phyloP scores from a whole-genome alignment of 2,329 filamentous ascomycete genomes.

The Thelonectria discophora region DNA sequence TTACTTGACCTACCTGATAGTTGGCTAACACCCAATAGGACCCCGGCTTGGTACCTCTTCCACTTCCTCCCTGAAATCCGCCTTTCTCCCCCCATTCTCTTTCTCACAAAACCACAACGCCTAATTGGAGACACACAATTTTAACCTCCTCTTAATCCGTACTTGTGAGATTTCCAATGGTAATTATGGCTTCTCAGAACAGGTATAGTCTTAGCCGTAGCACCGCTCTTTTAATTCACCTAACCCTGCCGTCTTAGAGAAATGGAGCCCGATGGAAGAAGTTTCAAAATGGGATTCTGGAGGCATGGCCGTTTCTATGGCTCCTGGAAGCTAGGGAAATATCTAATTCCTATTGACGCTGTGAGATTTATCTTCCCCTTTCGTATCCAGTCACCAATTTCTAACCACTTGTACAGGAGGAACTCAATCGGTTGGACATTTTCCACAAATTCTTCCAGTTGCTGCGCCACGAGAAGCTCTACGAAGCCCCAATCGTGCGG shows the following conservation, averaged over 20 bases:
- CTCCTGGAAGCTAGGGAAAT: constrained; percentile 72
- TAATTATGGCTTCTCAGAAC: constrained; percentile 45
- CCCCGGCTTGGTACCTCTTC: not conserved
- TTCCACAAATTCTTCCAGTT: constrained; percentile 80
- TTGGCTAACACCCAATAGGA: constrained; percentile 5
- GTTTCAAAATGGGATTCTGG: constrained; percentile 45
- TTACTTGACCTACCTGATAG: not conserved
- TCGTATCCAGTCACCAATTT: not conserved
- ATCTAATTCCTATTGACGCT: constrained; percentile 81
- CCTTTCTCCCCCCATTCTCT: not conserved
- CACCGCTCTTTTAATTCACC: constrained; percentile 13
- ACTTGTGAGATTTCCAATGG: constrained; percentile 29
- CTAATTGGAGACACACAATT: not conserved
- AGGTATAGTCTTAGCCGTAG: constrained; percentile 35
- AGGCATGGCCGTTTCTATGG: constrained; percentile 78
- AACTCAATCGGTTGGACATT: constrained; percentile 82
- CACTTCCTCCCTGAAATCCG: not conserved
- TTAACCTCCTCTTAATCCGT: not conserved
- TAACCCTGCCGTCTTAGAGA: constrained; percentile 31
- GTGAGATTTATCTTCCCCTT: constrained; percentile 52
- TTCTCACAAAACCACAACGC: not conserved
- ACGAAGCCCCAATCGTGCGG: constrained; percentile 33
- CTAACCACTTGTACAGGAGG: constrained; percentile 58
- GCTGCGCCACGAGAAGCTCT: constrained; percentile 59
- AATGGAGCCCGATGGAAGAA: constrained; percentile 30